A percentile compares a stretch with the other conserved stretches of the same genome.
Conservation (phyloP, 1,139 yeast genomes). For the Pichiaceae sp. region DNA sequence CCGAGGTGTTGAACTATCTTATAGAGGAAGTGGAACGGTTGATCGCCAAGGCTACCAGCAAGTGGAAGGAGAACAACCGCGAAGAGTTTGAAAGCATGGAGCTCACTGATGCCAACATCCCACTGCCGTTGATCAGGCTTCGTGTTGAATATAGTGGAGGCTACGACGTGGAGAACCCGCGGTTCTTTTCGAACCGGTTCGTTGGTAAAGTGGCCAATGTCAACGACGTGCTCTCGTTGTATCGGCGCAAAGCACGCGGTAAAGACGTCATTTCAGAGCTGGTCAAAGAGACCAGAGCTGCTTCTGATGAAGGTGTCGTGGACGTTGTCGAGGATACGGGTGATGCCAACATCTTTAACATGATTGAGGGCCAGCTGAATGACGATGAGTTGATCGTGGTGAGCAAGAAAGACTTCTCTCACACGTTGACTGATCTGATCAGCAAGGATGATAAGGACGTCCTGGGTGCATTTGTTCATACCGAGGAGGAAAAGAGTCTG, state of each 20-base stretch:
- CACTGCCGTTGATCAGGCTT: constrained; percentile 73
- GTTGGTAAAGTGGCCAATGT: constrained; percentile 88
- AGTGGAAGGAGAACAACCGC: constrained; percentile 36
- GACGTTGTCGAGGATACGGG: constrained; percentile 13
- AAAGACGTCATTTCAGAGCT: constrained; percentile 3
- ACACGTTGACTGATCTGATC: constrained; percentile 63
- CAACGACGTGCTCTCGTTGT: constrained; percentile 73
- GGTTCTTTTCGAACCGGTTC: constrained; percentile 82
- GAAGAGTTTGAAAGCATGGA: constrained; percentile 17
- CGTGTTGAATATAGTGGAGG: constrained; percentile 88
- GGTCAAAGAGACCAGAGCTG: constrained; percentile 2
- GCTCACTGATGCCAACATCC: constrained; percentile 25
- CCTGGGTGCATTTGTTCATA: constrained; percentile 59
- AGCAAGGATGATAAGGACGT: constrained; percentile 78
- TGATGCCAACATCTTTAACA: constrained; percentile 41
- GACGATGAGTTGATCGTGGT: constrained; percentile 59
- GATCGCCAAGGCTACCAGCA: constrained; percentile 48
- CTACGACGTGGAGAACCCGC: constrained; percentile 83
- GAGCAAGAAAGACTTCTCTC: constrained; percentile 70
- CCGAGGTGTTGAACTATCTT: constrained; percentile 54
- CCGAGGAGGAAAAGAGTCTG: constrained; percentile 57
- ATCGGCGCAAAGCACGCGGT: constrained; percentile 33
- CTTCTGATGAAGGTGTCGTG: constrained; percentile 4
- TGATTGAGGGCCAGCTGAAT: constrained; percentile 53
- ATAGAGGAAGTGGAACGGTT: constrained; percentile 57